Base-by-base conservation (phyloP, 2,329 filamentous ascomycete species). In the Sporothrix sp. region DNA sequence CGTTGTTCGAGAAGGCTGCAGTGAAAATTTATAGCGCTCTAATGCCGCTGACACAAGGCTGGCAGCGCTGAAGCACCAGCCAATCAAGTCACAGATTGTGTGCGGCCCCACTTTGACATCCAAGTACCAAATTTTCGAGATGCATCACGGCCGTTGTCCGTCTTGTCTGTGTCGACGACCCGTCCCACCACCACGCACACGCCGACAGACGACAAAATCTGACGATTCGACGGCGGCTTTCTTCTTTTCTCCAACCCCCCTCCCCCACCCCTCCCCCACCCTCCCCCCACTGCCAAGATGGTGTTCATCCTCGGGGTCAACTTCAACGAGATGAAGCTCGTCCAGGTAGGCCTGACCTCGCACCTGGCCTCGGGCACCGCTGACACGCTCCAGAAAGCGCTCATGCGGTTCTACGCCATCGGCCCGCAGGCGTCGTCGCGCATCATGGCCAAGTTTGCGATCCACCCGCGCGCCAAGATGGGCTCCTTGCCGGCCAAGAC, bases 251-350 rank as follows among this genome's bases (percentile, higher is more conserved):
- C n/a, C n/a, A n/a, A n/a, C n/a, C n/a, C n/a, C n/a, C n/a, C n/a
- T n/a, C n/a, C n/a, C n/a, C n/a, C n/a, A n/a, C n/a, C n/a, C n/a
- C n/a, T n/a, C n/a, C n/a, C n/a, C n/a, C 42, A 6, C 35, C 37
- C 37, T 30, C 30, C 10, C 20, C 37, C 33, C 37, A 16, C 14
- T 28, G 88, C 27, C 39, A 48, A 39, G 23, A 52, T 52, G 87
- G 85, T 90, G 62, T 87, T 93, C 73, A 83, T 97, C 62, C 76
- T 91, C 63, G 87, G 87, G 61, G 75, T 87, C 72, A 90, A 85
- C 72, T 96, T 97, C 73, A 72, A 79, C 60, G 90, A 95, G 71
- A 71, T 74, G 62, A 83, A 84, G 68, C 79, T 96, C 63, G 84
- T 97, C 65, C 85, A 85, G 75, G 88, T 87, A 80, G 66, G 70